Conservation (phyloP, 495 filamentous ascomycete species). For the Podospora comata region DNA sequence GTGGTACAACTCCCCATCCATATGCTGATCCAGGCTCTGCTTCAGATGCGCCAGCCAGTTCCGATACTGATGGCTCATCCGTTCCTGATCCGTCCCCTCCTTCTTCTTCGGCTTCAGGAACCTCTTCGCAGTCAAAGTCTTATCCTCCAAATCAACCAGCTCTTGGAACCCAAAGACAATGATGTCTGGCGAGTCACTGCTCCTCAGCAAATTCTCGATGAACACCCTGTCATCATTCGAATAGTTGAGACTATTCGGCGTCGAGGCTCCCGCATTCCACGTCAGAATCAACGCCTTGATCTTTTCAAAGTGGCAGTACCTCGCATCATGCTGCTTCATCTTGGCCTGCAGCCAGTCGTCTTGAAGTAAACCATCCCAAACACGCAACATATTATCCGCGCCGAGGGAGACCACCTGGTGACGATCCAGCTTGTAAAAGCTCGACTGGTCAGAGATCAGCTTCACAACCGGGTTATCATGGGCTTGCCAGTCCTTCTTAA, state of each 20-base stretch:
- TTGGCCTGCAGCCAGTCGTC: conserved; percentile 89
- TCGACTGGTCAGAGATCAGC: conserved; percentile 74
- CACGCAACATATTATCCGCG: conserved; percentile 75
- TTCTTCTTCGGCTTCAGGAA: conserved; percentile 83
- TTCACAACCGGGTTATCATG: conserved; percentile 77
- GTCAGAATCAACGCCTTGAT: conserved; percentile 76
- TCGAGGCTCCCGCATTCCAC: conserved; percentile 94
- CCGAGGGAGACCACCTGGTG: conserved; percentile 86
- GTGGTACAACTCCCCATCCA: conserved; percentile 71
- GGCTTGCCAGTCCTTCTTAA: conserved; percentile 92
- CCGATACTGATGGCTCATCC: conserved; percentile 96
- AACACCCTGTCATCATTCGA: conserved; percentile 66
- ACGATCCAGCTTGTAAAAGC: conserved; percentile 81
- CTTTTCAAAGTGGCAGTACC: conserved; percentile 82
- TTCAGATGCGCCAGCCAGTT: conserved; percentile 90
- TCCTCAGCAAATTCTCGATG: conserved; percentile 68
- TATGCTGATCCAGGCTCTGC: conserved; percentile 72
- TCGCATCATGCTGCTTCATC: conserved; percentile 76
- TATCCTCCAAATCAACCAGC: conserved; percentile 93
- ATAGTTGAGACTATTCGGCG: conserved; percentile 73
- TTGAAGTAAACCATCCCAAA: conserved; percentile 92
- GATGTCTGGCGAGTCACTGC: conserved; percentile 76
- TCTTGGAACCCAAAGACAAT: conserved; percentile 98
- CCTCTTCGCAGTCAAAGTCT: conserved; percentile 90
- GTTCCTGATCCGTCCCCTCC: conserved; percentile 81